phyloP scores from a whole-genome alignment of 2,329 filamentous ascomycete genomes.

The Geosmithia putterillii region DNA sequence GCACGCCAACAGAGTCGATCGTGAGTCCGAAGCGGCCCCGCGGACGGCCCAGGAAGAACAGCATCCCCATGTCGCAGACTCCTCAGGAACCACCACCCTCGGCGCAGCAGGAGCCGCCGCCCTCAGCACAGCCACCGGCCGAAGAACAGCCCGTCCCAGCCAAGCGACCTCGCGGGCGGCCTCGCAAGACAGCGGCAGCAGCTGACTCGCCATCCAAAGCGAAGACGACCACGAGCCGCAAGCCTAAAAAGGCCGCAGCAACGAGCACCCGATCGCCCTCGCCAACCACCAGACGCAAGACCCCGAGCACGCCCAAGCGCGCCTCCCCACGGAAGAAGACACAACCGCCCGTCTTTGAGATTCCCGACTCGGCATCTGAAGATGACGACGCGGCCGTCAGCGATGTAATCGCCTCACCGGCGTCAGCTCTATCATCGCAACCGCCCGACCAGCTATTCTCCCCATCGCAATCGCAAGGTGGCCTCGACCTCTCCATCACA shows the following conservation, averaged over 20 bases:
- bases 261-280: not conserved
- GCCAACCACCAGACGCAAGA: not conserved
- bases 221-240: not conserved
- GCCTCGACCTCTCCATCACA: constrained; percentile 29
- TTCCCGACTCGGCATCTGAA: constrained; percentile 38
- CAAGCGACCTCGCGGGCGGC: not conserved
- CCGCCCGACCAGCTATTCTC: not conserved
- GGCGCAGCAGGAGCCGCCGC: no score
- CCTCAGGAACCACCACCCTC: not conserved
- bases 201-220: constrained; percentile 1
- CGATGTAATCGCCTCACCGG: constrained; percentile 6
- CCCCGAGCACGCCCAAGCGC: not conserved
- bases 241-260: not conserved
- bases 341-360: constrained; percentile 26
- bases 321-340: constrained; percentile 2
- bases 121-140: constrained; percentile 1
- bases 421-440: constrained; percentile 1
- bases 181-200: not conserved
- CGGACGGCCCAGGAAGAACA: constrained; percentile 7
- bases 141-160: not conserved
- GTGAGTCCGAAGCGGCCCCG: constrained; percentile 2
- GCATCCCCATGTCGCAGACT: not conserved
- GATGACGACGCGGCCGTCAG: no score
- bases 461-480: constrained; percentile 16
- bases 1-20: constrained; percentile 1